Evolutionary conservation across 352 stramenopile genomes (phyloP), one percentile per base, ranked within the genome.

Genomic region (Pythium dissimile): DNA sequence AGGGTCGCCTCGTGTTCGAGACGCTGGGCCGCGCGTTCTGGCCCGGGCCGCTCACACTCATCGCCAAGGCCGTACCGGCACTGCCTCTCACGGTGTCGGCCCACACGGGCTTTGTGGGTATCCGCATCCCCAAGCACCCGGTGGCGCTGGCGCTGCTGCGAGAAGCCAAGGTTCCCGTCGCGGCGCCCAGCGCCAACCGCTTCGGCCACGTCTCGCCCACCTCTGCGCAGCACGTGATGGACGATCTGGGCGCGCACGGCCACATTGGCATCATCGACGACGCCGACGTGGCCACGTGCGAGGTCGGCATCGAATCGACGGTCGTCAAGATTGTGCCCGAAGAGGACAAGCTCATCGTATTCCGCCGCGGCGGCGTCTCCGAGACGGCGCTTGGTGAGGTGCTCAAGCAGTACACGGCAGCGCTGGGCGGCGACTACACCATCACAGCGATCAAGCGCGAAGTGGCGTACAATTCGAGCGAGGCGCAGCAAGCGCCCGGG

Each of bases 201-300:
- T 99, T 99, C 72, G 97, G 97, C 12, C 97, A 99, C 62, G 97
- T 99, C 32, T 98, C 89, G 31, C 97, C 97, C 5, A 99, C 97
- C 9, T 81, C 77, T 8, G 95, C 97, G 5, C 62, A 87, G 43
- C 97, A 99, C 70, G 97, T 99, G 2, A 88, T 99, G 73, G 86
- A 98, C 72, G 97, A 99, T 71, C 76, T 99, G 30, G 86, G 91
- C 5, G 64, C 73, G 23, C 96, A 96, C 67, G 66, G 79, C 59
- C 82, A 98, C 59, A 88, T 95, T 54, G 86, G 97, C 37, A 71
- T 91, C 52, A 66, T 96, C 41, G 81, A 96, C 56, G 77, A 84
- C 13, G 73, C 55, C 1, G 55, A 65, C 18, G 51, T 69, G 16
- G 66, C 75, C 16, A 77, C 75, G 28, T 98, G 92, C 62, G 42